A percentile compares a stretch with the other conserved stretches of the same genome.
These are phyloP conservation scores for Sporothrix globosa DNA, from an alignment of 2,329 filamentous ascomycete species.

Conservation along the genomic window DNA sequence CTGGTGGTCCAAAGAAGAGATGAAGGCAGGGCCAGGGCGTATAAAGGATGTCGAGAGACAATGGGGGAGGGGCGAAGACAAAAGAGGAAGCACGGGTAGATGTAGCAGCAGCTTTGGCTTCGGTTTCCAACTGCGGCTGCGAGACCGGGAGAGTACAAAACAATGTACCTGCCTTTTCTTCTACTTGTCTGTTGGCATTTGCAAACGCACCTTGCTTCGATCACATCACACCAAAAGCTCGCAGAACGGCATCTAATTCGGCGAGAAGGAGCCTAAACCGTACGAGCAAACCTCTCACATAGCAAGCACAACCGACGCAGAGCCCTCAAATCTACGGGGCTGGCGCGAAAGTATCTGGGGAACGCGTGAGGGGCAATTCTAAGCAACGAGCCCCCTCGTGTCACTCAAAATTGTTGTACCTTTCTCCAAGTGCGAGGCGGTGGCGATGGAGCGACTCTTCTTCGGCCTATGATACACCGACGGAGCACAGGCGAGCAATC, in stretches of 20 bases:
- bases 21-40: slow-evolving; percentile 19
- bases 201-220: background rate
- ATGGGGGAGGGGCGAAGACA: background rate
- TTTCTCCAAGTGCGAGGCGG: slow-evolving; percentile 7
- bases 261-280: slow-evolving; percentile 2
- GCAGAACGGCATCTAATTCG: background rate
- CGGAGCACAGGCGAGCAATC: slow-evolving; percentile 5
- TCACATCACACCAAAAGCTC: background rate
- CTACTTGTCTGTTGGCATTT: background rate
- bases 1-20: background rate
- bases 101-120: slow-evolving; percentile 19
- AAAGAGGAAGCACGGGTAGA: slow-evolving; percentile 27
- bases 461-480: slow-evolving; percentile 29
- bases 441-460: slow-evolving; percentile 1
- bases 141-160: slow-evolving; percentile 10
- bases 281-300: background rate
- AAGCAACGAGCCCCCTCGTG: background rate
- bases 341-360: slow-evolving; percentile 4
- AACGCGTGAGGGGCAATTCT: slow-evolving; percentile 4
- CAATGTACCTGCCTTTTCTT: slow-evolving; percentile 14
- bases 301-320: slow-evolving; percentile 9
- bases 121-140: background rate
- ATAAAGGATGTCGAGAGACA: slow-evolving; percentile 7
- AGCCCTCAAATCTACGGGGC: background rate
- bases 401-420: background rate